phyloP scores from a whole-genome alignment of 1,284 basidiomycete genomes.

The Fomes fomentarius region DNA sequence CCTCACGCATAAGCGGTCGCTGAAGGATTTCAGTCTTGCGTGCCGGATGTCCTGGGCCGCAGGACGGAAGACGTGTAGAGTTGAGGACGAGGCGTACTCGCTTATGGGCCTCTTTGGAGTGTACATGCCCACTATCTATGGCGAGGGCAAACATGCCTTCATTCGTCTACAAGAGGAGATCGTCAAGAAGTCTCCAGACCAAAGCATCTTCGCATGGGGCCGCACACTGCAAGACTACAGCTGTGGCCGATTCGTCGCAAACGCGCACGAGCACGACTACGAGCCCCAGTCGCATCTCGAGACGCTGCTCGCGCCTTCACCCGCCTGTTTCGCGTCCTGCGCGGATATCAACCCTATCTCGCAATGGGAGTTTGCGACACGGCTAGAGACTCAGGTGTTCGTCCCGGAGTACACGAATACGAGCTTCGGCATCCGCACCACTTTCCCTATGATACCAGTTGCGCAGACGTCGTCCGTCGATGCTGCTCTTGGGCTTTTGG shows the following conservation, averaged over 20 bases:
- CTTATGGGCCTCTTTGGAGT: conserved; percentile 7
- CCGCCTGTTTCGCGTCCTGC: neutral
- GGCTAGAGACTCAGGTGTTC: no score
- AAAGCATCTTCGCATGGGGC: conserved; percentile 4
- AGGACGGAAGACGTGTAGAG: neutral
- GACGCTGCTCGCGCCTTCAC: neutral
- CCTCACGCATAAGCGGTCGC: neutral
- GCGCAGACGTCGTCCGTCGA: no score
- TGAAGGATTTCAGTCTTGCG: neutral
- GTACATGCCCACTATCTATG: conserved; percentile 1
- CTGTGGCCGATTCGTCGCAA: no score
- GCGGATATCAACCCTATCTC: neutral
- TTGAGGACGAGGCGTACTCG: conserved; percentile 6
- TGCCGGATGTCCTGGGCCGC: neutral
- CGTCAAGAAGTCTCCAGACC: neutral
- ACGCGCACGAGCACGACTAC: no score
- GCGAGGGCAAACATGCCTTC: neutral
- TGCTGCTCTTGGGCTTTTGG: no score
- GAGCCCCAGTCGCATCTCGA: no score
- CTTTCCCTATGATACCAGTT: no score
- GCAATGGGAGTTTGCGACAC: no score
- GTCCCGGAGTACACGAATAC: no score
- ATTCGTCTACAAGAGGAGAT: conserved; percentile 1
- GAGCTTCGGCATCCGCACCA: no score
- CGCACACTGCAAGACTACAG: no score